Evolutionary conservation across 2,329 filamentous ascomycete species (phyloP), one percentile per base, ranked within the genome.

Genomic region (Paracorniculantispora psalliotae): DNA sequence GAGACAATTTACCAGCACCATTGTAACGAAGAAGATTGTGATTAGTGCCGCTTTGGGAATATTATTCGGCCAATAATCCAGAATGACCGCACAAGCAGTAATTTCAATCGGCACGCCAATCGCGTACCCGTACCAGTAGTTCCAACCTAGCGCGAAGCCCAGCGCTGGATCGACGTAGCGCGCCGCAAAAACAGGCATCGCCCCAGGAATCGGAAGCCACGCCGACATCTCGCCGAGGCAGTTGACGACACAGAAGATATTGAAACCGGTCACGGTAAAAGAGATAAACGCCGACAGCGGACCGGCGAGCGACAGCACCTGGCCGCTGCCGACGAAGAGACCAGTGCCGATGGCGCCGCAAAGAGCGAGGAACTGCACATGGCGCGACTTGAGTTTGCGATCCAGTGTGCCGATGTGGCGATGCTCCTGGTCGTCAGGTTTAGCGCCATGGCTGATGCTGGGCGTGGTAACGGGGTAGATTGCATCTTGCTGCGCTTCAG

Each of bases 201-300:
- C 79, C n/a, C 80, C 79, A 28, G 82, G 75, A 62, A 85, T 70
- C 3, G 84, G 82, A 54, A 88, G 78, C 75, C 83, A 86, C 33
- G 84, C 79, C 23, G 83, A 82, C 74, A 87, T 82, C 70, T 84
- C 81, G 21, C 78, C 79, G 57, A 86, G 79, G 66, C 72, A 71
- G 62, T 73, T 71, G 59, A 80, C 77, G 30, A 80, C 77, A 53
- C 75, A 78, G 65, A 73, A 79, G n/a, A 81, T 69, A 50, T 79
- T 77, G 62, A 77, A 72, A 1, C 77, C 78, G 3, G 75, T 79
- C 59, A 76, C 67, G 25, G 73, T 62, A 60, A 78, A 78, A 8
- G 72, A 74, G 5, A 78, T 66, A 53, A 77, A 72, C 1, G 73
- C 72, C 5, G 73, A 75, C 3, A 77, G 63, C 15, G 76, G 75